A percentile compares a stretch with the other conserved stretches of the same genome.
These are phyloP conservation scores for Torulaspora globosa DNA, from an alignment of 1,139 yeast genomes.

Conservation along the genomic window DNA sequence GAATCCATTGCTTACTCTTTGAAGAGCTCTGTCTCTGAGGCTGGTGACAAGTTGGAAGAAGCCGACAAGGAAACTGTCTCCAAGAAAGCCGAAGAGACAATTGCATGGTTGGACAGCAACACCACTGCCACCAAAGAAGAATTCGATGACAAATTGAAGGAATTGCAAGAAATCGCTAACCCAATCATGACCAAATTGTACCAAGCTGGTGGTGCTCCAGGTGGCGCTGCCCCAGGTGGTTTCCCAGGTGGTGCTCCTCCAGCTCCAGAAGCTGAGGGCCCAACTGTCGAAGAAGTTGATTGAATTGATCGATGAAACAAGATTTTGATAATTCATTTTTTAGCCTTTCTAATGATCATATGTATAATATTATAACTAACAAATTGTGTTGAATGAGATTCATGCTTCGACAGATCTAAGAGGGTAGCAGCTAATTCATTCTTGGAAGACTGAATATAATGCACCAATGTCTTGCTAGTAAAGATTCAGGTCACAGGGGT, in stretches of 20 bases:
- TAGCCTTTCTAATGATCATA: conserved; percentile 10
- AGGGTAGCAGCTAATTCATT: neutral
- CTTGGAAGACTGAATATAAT: neutral
- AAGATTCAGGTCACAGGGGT: neutral
- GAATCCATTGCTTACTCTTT: conserved; percentile 89
- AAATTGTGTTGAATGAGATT: neutral
- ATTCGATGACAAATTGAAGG: conserved; percentile 86
- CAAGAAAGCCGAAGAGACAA: conserved; percentile 80
- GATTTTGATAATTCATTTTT: conserved; percentile 8
- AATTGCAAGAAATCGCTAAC: conserved; percentile 88
- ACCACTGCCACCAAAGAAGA: conserved; percentile 86
- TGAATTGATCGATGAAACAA: conserved; percentile 39
- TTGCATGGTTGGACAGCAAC: conserved; percentile 84
- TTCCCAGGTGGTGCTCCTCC: conserved; percentile 67
- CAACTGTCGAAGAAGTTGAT: conserved; percentile 94
- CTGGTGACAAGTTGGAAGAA: conserved; percentile 76
- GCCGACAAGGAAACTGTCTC: conserved; percentile 74
- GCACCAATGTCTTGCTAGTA: neutral
- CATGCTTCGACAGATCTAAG: neutral
- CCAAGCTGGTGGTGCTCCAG: conserved; percentile 69
- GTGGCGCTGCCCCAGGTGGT: conserved; percentile 62
- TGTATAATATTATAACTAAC: conserved; percentile 10
- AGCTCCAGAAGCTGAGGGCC: conserved; percentile 72
- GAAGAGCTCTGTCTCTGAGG: conserved; percentile 78
- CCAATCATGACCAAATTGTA: conserved; percentile 92